These are phyloP conservation scores for Boletus sp. DNA, from an alignment of 1,284 basidiomycete species.

Conservation along the genomic window DNA sequence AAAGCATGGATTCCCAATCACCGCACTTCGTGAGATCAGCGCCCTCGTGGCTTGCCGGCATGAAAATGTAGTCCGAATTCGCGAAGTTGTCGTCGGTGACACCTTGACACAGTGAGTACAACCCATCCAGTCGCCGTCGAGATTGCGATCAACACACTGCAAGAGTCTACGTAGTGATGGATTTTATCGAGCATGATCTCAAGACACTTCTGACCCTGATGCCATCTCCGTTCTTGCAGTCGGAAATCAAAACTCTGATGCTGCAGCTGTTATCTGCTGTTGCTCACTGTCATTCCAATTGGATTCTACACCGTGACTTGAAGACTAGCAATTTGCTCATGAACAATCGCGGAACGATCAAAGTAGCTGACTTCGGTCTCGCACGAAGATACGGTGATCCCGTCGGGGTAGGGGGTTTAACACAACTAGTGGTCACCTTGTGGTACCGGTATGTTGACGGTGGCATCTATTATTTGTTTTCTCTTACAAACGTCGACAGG, in stretches of 20 bases:
- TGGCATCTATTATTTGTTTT: conserved; percentile 10
- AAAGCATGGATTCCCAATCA: conserved; percentile 98
- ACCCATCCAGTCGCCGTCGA: conserved; percentile 1
- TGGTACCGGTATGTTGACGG: conserved; percentile 85
- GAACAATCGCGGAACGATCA: conserved; percentile 98
- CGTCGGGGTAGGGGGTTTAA: conserved; percentile 88
- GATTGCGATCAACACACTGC: conserved; percentile 21
- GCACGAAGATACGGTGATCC: conserved; percentile 96
- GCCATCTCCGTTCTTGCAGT: conserved; percentile 93
- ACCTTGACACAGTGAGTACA: conserved; percentile 91
- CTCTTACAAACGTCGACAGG: conserved; percentile 40
- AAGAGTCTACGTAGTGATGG: conserved; percentile 99
- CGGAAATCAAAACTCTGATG: conserved; percentile 97
- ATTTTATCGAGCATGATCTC: conserved; percentile 99
- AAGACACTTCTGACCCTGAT: conserved; percentile 92
- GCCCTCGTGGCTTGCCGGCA: conserved; percentile 90
- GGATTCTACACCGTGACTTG: conserved; percentile 97
- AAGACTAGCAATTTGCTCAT: conserved; percentile 98
- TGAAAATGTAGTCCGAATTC: conserved; percentile 91
- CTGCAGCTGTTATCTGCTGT: conserved; percentile 92
- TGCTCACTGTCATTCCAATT: conserved; percentile 88
- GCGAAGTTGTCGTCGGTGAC: conserved; percentile 98
- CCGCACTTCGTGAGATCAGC: conserved; percentile 91
- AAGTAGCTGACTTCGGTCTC: conserved; percentile 97
- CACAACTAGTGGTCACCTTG: conserved; percentile 94